A percentile compares a stretch with the other conserved stretches of the same genome.
Conservation (phyloP, 306 rosid genomes). For the Fragaria ananassa region DNA sequence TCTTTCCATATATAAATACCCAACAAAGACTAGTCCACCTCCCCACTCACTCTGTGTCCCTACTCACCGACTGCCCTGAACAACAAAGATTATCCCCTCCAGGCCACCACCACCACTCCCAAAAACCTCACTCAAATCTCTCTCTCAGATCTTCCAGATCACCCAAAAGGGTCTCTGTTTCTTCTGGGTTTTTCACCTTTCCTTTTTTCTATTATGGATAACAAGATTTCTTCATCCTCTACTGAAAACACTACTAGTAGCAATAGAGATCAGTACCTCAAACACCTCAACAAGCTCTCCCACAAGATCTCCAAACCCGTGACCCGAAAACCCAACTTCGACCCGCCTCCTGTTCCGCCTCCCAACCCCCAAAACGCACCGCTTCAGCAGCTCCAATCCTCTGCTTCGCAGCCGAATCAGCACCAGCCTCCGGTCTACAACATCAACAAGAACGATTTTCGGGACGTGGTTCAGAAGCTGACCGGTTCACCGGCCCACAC, state of each 20-base stretch:
- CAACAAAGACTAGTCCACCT: background rate
- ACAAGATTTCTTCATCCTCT: background rate
- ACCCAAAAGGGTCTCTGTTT: background rate
- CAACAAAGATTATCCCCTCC: background rate
- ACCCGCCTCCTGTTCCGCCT: conserved; percentile 11
- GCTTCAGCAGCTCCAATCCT: conserved; percentile 11
- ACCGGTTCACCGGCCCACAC: conserved; percentile 87
- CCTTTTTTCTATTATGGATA: background rate
- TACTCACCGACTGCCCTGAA: conserved; percentile 3
- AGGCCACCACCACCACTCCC: background rate
- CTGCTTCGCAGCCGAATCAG: conserved; percentile 41
- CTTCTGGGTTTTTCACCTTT: background rate
- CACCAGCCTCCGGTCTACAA: conserved; percentile 97
- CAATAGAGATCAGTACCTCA: conserved; percentile 58
- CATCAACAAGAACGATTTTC: conserved; percentile 91
- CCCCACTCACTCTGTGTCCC: background rate
- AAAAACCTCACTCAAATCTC: background rate
- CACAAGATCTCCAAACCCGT: conserved; percentile 89
- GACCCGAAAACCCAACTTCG: conserved; percentile 44
- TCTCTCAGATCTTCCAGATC: background rate
- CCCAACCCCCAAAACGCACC: conserved; percentile 3
- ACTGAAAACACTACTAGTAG: background rate
- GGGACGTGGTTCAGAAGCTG: conserved; percentile 94
- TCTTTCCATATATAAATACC: conserved; percentile 4
- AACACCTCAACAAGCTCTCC: conserved; percentile 82